Evolutionary conservation across 2,329 filamentous ascomycete genomes (phyloP), one percentile per base, ranked within the genome.

Genomic region (Parascedosporium putredinis): DNA sequence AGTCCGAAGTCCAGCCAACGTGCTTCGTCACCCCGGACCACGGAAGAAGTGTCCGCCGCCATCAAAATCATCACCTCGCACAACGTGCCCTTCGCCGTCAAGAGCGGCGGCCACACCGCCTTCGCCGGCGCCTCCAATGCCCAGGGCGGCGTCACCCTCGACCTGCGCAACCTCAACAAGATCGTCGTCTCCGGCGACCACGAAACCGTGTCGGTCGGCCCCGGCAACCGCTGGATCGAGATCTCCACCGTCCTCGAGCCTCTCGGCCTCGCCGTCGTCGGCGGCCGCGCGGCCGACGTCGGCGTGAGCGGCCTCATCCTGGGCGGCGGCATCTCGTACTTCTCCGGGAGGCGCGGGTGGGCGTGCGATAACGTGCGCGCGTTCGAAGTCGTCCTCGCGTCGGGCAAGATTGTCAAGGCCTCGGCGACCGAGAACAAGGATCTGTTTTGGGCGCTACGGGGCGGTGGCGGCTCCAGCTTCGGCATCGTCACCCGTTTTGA

Each of bases 371-470:
- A 66, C 31, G 64, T 75, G 2, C 51, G 62, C 29, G 65, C 63
- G 36, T 72, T 72, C 51, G 65, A 64, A 53, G 64, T 74, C 5
- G 65, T 79, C 2, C 68, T 70, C 8, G 70, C 68, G 0, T 60
- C 60, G 23, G 75, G 76, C 1, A 53, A 62, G 9, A 57, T 72
- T n/a, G 55, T 74, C 2, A 67, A 61, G 2, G 74, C 71, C 3
- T 68, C 63, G 5, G 60, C 58, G 3, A 59, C 61, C 1, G 54
- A 69, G n/a, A 65, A 78, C 51, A 51, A 65, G 0, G 76, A 80
- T 50, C 64, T 82, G 1, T 80, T 74, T 61, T 80, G 75, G 74
- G 78, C 76, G 2, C 64, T 80, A 1, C 65, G 68, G 31, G 75
- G 76, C 14, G 73, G 74, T 3, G 75, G 77, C 1, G 74, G 76